Percentiles rank a stretch among this genome's conserved stretches.
Conservation (phyloP, 2,329 filamentous ascomycete species). For the Cercospora janseana region DNA sequence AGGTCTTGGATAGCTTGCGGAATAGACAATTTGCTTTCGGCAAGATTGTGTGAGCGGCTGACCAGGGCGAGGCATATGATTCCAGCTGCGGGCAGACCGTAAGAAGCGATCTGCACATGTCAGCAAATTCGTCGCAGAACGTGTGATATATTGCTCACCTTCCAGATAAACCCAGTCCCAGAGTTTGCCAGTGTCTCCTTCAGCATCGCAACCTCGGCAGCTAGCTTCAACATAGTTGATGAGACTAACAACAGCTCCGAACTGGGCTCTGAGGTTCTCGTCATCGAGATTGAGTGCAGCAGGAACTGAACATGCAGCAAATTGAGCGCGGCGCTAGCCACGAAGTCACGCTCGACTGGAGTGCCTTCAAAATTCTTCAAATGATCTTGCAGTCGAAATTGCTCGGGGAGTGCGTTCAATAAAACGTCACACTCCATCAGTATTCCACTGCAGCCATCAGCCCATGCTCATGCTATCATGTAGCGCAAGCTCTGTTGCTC, state of each 20-base stretch:
- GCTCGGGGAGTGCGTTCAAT: slow-evolving; percentile 32
- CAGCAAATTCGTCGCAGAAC: slow-evolving; percentile 1
- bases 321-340: slow-evolving; percentile 37
- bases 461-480: background rate
- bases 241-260: slow-evolving; percentile 31
- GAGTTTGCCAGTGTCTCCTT: slow-evolving; percentile 37
- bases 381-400: slow-evolving; percentile 24
- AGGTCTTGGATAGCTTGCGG: slow-evolving; percentile 35
- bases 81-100: slow-evolving; percentile 40
- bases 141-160: slow-evolving; percentile 29
- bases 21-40: background rate
- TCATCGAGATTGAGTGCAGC: slow-evolving; percentile 29
- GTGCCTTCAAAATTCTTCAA: slow-evolving; percentile 16
- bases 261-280: slow-evolving; percentile 29
- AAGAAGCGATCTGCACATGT: slow-evolving; percentile 35
- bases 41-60: slow-evolving; percentile 16
- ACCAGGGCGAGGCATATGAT: slow-evolving; percentile 36
- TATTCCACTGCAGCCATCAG: slow-evolving; percentile 11
- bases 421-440: slow-evolving; percentile 20
- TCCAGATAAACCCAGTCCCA: slow-evolving; percentile 38
- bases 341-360: slow-evolving; percentile 35
- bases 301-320: slow-evolving; percentile 39
- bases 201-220: slow-evolving; percentile 35
- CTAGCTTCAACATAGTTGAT: slow-evolving; percentile 34
- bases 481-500: too few relatives aligned